Percentiles rank a stretch among this genome's conserved stretches.
phyloP scores from a whole-genome alignment of 352 stramenopile genomes.

The Phytophthora palmivora region DNA sequence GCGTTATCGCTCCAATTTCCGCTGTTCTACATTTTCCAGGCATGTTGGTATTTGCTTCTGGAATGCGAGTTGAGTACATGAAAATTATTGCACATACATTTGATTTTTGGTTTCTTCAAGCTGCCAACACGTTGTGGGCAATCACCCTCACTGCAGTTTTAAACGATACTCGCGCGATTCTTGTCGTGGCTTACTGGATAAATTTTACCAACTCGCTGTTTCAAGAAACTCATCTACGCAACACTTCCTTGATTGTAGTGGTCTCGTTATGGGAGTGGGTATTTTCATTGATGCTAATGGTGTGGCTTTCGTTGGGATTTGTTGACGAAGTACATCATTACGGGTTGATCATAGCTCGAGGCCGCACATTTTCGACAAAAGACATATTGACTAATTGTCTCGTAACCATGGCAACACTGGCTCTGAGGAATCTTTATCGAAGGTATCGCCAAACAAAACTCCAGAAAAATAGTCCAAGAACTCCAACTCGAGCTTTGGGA shows the following conservation, averaged over 20 bases:
- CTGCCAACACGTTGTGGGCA: constrained; percentile 19
- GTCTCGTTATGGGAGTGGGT: constrained; percentile 9
- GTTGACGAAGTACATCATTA: constrained; percentile 21
- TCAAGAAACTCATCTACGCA: constrained; percentile 24
- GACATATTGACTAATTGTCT: constrained; percentile 22
- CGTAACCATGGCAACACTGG: constrained; percentile 25
- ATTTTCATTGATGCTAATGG: constrained; percentile 15
- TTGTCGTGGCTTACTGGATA: constrained; percentile 12
- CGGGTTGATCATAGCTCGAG: constrained; percentile 3
- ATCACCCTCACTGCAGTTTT: constrained; percentile 9
- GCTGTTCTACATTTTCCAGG: constrained; percentile 17
- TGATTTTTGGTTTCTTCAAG: constrained; percentile 27
- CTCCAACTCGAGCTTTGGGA: neutral
- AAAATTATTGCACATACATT: constrained; percentile 26
- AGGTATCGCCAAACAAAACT: constrained; percentile 3
- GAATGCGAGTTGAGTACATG: constrained; percentile 19
- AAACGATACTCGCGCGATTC: constrained; percentile 8
- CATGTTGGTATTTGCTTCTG: constrained; percentile 10
- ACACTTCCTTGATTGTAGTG: constrained; percentile 7
- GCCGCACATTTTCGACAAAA: constrained; percentile 20
- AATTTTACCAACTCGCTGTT: constrained; percentile 20
- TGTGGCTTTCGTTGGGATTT: constrained; percentile 1
- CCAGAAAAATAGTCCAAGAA: neutral
- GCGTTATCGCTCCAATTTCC: constrained; percentile 15
- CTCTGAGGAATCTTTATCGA: constrained; percentile 18